These are phyloP conservation scores for Hypomyces rosellus DNA, from an alignment of 2,329 filamentous ascomycete species.

Conservation along the genomic window DNA sequence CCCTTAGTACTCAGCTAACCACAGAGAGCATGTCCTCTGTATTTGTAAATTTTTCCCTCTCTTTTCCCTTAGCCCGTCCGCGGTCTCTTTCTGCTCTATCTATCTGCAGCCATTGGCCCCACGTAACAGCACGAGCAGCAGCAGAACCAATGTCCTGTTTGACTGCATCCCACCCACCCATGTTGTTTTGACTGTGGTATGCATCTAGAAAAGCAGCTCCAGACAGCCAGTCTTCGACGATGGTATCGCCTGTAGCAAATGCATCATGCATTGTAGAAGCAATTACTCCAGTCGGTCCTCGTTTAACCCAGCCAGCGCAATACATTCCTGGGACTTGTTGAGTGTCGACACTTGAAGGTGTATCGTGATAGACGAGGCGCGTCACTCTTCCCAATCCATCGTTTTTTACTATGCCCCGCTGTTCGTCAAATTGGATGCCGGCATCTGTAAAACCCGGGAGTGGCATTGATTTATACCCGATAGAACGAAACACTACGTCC, in stretches of 20 bases:
- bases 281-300: conserved; percentile 90
- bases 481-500: conserved; percentile 79
- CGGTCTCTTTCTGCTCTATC: conserved; percentile 67
- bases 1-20: conserved; percentile 28
- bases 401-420: conserved; percentile 72
- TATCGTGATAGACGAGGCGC: conserved; percentile 27
- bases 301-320: conserved; percentile 94
- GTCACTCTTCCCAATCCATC: conserved; percentile 70
- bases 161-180: conserved; percentile 70
- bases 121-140: conserved; percentile 61
- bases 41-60: conserved; percentile 63
- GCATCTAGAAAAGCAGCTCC: conserved; percentile 34
- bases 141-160: conserved; percentile 48
- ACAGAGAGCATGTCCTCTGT: conserved; percentile 53
- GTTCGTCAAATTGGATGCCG: conserved; percentile 70
- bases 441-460: conserved; percentile 68
- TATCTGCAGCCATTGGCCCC: conserved; percentile 80
- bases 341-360: conserved; percentile 26
- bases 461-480: conserved; percentile 82
- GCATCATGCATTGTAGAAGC: conserved; percentile 94
- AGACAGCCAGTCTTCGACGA: conserved; percentile 67
- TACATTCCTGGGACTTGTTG: conserved; percentile 65
- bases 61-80: conserved; percentile 64
- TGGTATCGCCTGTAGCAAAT: conserved; percentile 79
- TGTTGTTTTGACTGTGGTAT: neutral